Conservation (phyloP, 129 eudicot genomes). For the Heracleum sosnowskyi region DNA sequence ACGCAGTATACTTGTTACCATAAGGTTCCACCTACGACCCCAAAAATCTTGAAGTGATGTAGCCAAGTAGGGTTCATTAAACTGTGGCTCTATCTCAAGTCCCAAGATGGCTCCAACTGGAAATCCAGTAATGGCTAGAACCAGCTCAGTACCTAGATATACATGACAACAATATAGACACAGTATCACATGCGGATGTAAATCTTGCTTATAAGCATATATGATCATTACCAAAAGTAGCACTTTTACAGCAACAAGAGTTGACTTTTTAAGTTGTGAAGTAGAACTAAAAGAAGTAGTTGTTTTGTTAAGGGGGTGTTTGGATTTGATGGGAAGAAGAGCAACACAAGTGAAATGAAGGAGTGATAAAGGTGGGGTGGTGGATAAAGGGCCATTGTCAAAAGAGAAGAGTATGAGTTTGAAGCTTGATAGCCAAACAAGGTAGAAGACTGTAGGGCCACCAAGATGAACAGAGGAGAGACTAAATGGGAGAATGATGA, state of each 20-base stretch:
- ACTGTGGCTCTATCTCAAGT: conserved; percentile 52
- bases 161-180: conserved; percentile 40
- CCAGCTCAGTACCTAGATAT: conserved; percentile 40
- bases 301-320: not conserved
- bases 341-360: conserved; percentile 32
- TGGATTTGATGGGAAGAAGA: conserved; percentile 46
- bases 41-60: conserved; percentile 68
- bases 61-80: conserved; percentile 55
- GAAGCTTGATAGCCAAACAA: conserved; percentile 57
- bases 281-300: not conserved
- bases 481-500: conserved; percentile 38
- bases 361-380: conserved; percentile 37
- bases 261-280: conserved; percentile 1
- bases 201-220: conserved; percentile 18
- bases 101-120: conserved; percentile 31
- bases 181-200: conserved; percentile 30
- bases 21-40: conserved; percentile 78
- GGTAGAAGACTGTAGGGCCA: conserved; percentile 28
- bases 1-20: conserved; percentile 48
- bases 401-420: conserved; percentile 62
- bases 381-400: conserved; percentile 16
- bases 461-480: conserved; percentile 33
- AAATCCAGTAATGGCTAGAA: conserved; percentile 32
- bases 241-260: conserved; percentile 17
- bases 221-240: conserved; percentile 23